phyloP scores from a whole-genome alignment of 1,284 basidiomycete genomes.

The Boletellus deceptivus region DNA sequence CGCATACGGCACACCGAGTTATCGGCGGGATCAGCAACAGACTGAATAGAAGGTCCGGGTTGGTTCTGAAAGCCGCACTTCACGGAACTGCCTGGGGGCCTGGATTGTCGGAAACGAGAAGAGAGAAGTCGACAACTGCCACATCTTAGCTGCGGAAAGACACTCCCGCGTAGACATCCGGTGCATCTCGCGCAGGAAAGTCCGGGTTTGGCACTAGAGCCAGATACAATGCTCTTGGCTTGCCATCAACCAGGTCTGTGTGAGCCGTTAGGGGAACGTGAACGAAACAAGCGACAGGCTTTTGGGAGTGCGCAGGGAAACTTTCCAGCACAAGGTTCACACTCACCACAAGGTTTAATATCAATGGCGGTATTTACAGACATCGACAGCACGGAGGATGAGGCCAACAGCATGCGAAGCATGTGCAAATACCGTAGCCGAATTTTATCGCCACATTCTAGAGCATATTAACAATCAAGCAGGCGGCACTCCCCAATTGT shows the following conservation, averaged over 20 bases:
- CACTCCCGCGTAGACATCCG: constrained; percentile 3
- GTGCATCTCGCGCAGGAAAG: constrained; percentile 4
- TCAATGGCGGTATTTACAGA: constrained; percentile 20
- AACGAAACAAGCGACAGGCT: constrained; percentile 9
- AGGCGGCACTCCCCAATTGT: constrained; percentile 80
- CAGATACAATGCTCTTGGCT: not conserved
- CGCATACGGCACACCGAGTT: not conserved
- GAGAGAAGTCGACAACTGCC: not conserved
- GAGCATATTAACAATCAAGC: constrained; percentile 41
- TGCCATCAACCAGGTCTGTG: constrained; percentile 10
- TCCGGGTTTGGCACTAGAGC: not conserved
- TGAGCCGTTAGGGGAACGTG: constrained; percentile 12
- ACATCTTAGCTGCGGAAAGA: constrained; percentile 10
- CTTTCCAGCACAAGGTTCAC: constrained; percentile 5
- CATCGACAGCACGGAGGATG: constrained; percentile 6
- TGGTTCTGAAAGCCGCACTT: not conserved
- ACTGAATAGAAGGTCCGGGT: not conserved
- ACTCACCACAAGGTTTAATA: constrained; percentile 18
- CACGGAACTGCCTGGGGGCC: constrained; percentile 7
- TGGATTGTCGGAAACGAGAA: constrained; percentile 12
- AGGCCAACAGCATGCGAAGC: constrained; percentile 7
- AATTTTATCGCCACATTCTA: constrained; percentile 19
- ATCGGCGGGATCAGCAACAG: not conserved
- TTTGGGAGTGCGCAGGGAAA: constrained; percentile 6
- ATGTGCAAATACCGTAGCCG: constrained; percentile 7